Evolutionary conservation across 2,329 filamentous ascomycete species (phyloP), one percentile per base, ranked within the genome.

Genomic region (Neurospora sp.): DNA sequence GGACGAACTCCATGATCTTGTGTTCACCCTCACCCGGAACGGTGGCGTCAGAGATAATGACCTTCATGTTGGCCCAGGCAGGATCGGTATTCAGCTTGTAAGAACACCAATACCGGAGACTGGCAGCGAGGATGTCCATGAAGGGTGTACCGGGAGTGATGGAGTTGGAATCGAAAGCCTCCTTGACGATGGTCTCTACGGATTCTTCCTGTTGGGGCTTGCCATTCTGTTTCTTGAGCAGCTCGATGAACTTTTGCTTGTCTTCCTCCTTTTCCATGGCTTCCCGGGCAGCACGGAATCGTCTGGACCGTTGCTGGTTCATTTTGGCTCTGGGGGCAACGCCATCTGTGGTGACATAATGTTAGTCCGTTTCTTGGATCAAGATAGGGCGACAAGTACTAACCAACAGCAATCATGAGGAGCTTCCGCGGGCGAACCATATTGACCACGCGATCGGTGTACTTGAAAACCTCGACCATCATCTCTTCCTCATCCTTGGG

Each of bases 1-100:
- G 90, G 74, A 99, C 88, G 79, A 98, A 99, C 75, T 96, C 90
- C 96, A 99, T 99, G 78, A 99, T 98, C 81, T 99, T 99, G 81
- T 99, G 96, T 82, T 99, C 96, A 79, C 96, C 96, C 82, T 99
- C 96, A 78, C 96, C 96, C 69, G 96, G 96, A 46, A 99, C 94
- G 52, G 95, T 97, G 69, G 96, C 95, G 83, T 99, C 96, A 8
- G 96, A 99, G 74, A 99, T 98, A 80, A 99, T 96, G 79, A 99
- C 88, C 85, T 99, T 99, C 79, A 97, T 85, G 79, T 93, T 93
- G 72, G 92, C 92, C 96, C 96, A 99, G 67, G 91, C 92, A 39
- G 95, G 93, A 79, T 99, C 96, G 36, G 93, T 97, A 80, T 96
- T 98, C 74, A 98, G 87, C 82, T 99, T 99, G 83, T 97, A 98